phyloP scores from a whole-genome alignment of 345 rosid genomes.

The Salix exigua region DNA sequence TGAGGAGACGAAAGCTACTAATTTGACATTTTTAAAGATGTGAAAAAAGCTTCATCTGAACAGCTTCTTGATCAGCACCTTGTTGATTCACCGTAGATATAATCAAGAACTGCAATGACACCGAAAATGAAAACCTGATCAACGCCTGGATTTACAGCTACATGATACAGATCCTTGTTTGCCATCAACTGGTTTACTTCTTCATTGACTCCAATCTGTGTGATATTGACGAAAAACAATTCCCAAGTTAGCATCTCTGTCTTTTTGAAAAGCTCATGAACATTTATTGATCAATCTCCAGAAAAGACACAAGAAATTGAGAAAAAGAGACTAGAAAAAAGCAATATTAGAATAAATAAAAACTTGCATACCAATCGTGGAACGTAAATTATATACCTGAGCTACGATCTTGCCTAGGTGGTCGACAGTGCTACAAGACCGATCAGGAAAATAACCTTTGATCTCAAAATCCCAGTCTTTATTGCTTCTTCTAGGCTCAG shows the following conservation, averaged over 20 bases:
- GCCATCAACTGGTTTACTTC: constrained; percentile 43
- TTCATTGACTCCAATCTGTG: constrained; percentile 49
- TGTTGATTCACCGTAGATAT: constrained; percentile 76
- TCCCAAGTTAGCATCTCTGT: neutral
- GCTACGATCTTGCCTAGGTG: constrained; percentile 47
- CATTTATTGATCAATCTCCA: too few relatives aligned
- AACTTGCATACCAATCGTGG: too few relatives aligned
- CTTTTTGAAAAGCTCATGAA: too few relatives aligned
- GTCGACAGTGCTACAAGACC: constrained; percentile 54
- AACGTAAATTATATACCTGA: constrained; percentile 27
- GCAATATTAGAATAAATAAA: too few relatives aligned
- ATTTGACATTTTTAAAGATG: too few relatives aligned
- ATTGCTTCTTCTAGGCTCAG: constrained; percentile 25
- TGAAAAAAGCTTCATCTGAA: neutral
- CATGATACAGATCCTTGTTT: constrained; percentile 61
- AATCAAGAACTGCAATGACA: constrained; percentile 65
- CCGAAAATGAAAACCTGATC: constrained; percentile 81
- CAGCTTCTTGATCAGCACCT: constrained; percentile 31
- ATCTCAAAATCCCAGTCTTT: constrained; percentile 46
- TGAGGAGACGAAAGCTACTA: too few relatives aligned
- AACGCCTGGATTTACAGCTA: constrained; percentile 43
- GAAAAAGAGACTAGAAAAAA: too few relatives aligned
- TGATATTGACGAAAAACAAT: neutral
- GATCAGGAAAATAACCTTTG: constrained; percentile 64
- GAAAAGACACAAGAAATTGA: too few relatives aligned